Conservation (phyloP, 805 yeast genomes). For the Candida gorgasii region DNA sequence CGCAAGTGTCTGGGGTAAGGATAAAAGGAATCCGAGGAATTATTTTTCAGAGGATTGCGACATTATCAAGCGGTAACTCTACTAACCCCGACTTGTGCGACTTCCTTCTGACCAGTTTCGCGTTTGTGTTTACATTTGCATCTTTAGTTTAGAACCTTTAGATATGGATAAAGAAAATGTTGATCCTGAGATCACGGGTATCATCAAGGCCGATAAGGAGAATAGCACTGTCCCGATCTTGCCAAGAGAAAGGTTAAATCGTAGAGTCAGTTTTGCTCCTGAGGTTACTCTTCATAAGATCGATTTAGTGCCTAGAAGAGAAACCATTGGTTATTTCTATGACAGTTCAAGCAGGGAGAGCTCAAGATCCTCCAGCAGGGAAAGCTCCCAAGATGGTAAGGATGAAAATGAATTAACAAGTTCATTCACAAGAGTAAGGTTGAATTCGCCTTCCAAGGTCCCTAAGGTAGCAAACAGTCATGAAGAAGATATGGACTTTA, state of each 20-base stretch:
- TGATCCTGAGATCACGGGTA: constrained; percentile 7
- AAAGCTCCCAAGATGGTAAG: not conserved
- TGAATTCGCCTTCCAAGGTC: constrained; percentile 6
- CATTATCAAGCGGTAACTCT: no score
- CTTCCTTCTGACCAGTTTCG: constrained; percentile 1
- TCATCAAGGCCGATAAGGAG: not conserved
- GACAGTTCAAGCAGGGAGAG: constrained; percentile 8
- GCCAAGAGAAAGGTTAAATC: constrained; percentile 15
- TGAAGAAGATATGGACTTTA: constrained; percentile 21
- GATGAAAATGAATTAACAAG: constrained; percentile 23
- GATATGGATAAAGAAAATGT: constrained; percentile 15
- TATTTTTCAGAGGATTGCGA: not conserved
- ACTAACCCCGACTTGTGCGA: not conserved
- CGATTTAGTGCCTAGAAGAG: constrained; percentile 36
- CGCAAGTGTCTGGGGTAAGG: constrained; percentile 9
- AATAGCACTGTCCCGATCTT: constrained; percentile 4
- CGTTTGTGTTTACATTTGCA: constrained; percentile 4
- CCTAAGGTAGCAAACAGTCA: not conserved
- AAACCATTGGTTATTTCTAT: constrained; percentile 26
- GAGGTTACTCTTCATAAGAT: constrained; percentile 67
- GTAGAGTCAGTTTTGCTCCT: constrained; percentile 78
- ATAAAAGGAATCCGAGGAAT: constrained; percentile 5
- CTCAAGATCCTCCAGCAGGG: not conserved
- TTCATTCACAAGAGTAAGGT: constrained; percentile 7
- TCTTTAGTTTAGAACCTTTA: not conserved